Evolutionary conservation across 2,329 filamentous ascomycete genomes (phyloP), one percentile per base, ranked within the genome.

Genomic region (Fusarium tanahbumbuense): DNA sequence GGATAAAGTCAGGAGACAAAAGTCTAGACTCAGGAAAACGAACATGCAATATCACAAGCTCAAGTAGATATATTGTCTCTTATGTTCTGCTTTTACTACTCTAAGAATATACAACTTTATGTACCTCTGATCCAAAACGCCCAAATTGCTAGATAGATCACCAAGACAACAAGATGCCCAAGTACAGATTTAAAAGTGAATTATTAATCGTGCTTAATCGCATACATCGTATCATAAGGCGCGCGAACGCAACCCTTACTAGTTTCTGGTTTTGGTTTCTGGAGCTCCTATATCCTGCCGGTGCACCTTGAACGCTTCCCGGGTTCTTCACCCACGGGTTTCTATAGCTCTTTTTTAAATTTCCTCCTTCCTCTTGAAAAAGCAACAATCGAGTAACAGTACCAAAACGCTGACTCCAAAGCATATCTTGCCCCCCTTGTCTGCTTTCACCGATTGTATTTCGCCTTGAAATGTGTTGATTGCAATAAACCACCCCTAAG

Each of bases 191-290:
- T 57, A 49, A 50, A 50, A 67, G 28, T 52, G 49, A 30, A 64
- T 48, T 49, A 56, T 45, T 32, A 41, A 56, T 55, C 50, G 15
- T 68, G 48, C 47, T 46, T 4, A 41, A 49, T 40, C 45, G 27
- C 59, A 64, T 49, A 42, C 48, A 53, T 60, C 49, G 47, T 37
- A 22, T 68, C 65, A 41, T 68, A 32, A 68, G 53, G 47, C n/a
- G 47, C 47, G 57, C 62, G 28, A 37, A 44, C 32, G 41, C 54
- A 42, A 34, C n/a, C 16, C 22, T 37, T 49, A 20, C 13, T 41
- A 8, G n/a, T 40, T n/a, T 25, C 49, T 52, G 49, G 32, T 37
- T 50, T 37, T 37, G 30, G 12, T 50, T 52, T 52, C 48, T 40
- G 32, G 32, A 37, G 13, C 44, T 27, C 52, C 48, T 50, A 7